Evolutionary conservation across 768 basidiomycete species (phyloP).

Genomic region (Kwoniella europaea): DNA sequence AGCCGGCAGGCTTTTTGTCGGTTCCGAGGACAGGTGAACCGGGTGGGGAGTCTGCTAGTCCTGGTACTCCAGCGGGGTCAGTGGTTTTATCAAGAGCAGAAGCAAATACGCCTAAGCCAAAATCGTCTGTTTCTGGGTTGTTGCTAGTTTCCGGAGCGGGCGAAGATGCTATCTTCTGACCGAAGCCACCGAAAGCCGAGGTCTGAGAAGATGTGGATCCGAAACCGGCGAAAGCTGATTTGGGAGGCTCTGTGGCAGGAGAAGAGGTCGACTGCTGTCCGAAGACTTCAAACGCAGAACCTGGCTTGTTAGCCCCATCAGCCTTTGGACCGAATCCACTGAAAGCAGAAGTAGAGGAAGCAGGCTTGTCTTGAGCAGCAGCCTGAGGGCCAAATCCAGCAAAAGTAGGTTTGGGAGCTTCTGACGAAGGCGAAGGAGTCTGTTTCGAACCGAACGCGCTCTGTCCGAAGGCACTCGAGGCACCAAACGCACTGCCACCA

Average conservation of each 20-base stretch:
- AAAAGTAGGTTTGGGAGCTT: slow-evolving; percentile 22
- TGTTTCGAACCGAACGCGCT: slow-evolving; percentile 20
- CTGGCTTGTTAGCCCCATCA: slow-evolving; percentile 6
- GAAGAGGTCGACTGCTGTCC: slow-evolving; percentile 11
- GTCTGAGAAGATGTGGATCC: background rate
- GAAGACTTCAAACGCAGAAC: slow-evolving; percentile 10
- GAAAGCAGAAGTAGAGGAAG: background rate
- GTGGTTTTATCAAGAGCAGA: slow-evolving; percentile 35
- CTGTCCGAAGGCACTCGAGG: slow-evolving; percentile 38
- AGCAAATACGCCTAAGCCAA: slow-evolving; percentile 49
- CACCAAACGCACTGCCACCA: slow-evolving; percentile 27
- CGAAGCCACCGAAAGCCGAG: slow-evolving; percentile 25
- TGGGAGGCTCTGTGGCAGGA: slow-evolving; percentile 11
- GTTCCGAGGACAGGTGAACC: slow-evolving; percentile 29
- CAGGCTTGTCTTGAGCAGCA: slow-evolving; percentile 13
- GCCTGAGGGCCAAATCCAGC: slow-evolving; percentile 38
- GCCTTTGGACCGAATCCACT: slow-evolving; percentile 4
- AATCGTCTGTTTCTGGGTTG: slow-evolving; percentile 25
- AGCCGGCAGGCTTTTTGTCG: slow-evolving; percentile 24
- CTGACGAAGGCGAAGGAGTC: slow-evolving; percentile 6
- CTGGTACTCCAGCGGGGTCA: slow-evolving; percentile 32
- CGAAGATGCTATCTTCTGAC: background rate
- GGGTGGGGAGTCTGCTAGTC: slow-evolving; percentile 46
- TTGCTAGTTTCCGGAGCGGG: slow-evolving; percentile 8
- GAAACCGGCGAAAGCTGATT: slow-evolving; percentile 10